A percentile compares a stretch with the other conserved stretches of the same genome.
phyloP scores from a whole-genome alignment of 139 green algal species.

The Closterium sp. region DNA sequence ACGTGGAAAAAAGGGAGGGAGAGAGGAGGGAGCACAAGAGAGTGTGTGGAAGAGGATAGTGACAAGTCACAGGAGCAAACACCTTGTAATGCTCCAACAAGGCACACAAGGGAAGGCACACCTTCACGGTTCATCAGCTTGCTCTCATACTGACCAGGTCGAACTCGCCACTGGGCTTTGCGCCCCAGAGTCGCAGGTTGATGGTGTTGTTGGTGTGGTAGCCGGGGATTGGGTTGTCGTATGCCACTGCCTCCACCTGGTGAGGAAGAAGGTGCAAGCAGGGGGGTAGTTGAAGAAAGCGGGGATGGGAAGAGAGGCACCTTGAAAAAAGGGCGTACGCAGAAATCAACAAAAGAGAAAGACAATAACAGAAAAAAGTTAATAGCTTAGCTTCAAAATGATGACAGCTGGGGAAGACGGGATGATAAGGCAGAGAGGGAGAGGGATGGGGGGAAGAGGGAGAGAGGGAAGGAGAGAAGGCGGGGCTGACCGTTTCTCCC shows the following conservation, averaged over 20 bases:
- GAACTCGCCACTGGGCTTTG: conserved; percentile 86
- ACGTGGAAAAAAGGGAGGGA: background rate
- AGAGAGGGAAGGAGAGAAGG: background rate
- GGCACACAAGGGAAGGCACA: too few relatives aligned
- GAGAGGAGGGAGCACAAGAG: background rate
- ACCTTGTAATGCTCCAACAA: too few relatives aligned
- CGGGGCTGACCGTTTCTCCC: conserved; percentile 63
- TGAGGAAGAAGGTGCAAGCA: background rate
- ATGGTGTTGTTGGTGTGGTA: conserved; percentile 83
- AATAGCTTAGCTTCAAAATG: too few relatives aligned
- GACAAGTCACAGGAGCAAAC: too few relatives aligned
- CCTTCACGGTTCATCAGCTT: too few relatives aligned
- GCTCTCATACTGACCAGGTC: conserved; percentile 66
- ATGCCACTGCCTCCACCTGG: conserved; percentile 58
- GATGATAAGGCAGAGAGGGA: background rate
- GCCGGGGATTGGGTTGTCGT: conserved; percentile 96
- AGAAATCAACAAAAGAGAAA: background rate
- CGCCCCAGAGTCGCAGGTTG: conserved; percentile 97
- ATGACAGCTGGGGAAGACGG: background rate
- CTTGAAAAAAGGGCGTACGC: background rate
- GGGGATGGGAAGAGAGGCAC: background rate
- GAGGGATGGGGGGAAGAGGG: background rate
- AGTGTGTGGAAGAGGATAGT: too few relatives aligned
- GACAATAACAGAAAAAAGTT: background rate
- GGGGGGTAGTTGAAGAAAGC: background rate